phyloP scores from a whole-genome alignment of 192 early-diverging fungal species.

The Coemansia sp. region DNA sequence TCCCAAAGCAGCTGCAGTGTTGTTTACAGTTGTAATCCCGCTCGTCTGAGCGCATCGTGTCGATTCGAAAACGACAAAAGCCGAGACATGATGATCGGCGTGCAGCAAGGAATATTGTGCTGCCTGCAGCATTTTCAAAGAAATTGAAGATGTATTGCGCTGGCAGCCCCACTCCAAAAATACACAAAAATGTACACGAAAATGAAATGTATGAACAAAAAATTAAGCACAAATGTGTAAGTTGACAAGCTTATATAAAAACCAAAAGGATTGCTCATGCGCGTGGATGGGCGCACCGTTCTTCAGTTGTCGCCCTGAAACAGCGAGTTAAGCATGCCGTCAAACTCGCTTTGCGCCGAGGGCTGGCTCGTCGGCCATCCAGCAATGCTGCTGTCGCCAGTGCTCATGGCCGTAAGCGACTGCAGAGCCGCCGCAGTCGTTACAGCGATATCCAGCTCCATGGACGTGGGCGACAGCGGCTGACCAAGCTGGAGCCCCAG shows the following conservation, averaged over 20 bases:
- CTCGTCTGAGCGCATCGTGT: background rate
- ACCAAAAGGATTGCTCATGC: background rate
- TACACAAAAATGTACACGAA: too few species aligned
- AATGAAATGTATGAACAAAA: background rate
- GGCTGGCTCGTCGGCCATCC: constrained; percentile 1
- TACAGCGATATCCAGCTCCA: constrained; percentile 6
- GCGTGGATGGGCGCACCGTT: background rate
- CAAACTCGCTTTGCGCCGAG: background rate
- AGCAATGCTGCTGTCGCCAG: background rate
- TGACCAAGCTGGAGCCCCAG: constrained; percentile 18
- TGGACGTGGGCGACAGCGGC: constrained; percentile 2
- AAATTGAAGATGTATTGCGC: background rate
- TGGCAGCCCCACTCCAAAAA: too few species aligned
- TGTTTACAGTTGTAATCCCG: background rate
- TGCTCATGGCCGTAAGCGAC: constrained; percentile 1
- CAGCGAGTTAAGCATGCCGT: constrained; percentile 16
- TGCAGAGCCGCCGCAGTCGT: constrained; percentile 2
- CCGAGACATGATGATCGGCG: background rate
- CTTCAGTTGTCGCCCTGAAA: constrained; percentile 2
- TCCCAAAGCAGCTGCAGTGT: background rate
- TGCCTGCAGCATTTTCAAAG: background rate
- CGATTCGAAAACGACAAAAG: background rate
- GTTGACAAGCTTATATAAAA: background rate
- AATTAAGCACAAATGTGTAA: background rate
- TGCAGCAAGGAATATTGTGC: background rate